Percentiles rank a stretch among this genome's conserved stretches.
Evolutionary conservation across 345 rosid species (phyloP).

Genomic region (Eucalyptus microcorys): DNA sequence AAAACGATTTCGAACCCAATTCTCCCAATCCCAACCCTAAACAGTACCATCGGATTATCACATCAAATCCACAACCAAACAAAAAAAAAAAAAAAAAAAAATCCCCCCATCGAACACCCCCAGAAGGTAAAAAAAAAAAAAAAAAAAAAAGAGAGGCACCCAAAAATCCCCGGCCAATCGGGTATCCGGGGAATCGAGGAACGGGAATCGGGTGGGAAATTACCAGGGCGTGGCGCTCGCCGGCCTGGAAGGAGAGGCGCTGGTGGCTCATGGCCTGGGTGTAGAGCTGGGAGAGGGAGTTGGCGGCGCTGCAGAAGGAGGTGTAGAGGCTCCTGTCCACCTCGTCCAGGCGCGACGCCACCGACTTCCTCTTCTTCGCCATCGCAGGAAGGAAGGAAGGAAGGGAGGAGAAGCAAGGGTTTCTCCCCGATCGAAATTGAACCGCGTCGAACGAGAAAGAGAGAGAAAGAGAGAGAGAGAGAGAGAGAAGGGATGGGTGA

Average conservation of each 20-base stretch:
- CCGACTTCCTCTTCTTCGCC: conserved; percentile 92
- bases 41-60: neutral
- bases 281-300: conserved; percentile 89
- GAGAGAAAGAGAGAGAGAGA: neutral
- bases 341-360: conserved; percentile 75
- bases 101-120: neutral
- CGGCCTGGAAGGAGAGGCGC: conserved; percentile 69
- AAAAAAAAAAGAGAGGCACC: neutral
- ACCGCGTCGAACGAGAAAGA: neutral
- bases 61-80: neutral
- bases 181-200: neutral
- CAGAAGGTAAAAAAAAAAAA: neutral
- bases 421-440: neutral
- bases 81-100: too few relatives aligned
- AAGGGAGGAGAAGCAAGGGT: neutral
- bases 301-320: conserved; percentile 88
- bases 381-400: too few relatives aligned
- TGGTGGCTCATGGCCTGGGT: conserved; percentile 70
- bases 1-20: neutral
- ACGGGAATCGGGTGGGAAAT: neutral
- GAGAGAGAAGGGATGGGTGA: neutral
- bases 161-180: neutral
- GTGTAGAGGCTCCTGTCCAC: conserved; percentile 85
- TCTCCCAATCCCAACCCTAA: neutral
- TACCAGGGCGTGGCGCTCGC: conserved; percentile 70